Percentiles rank a stretch among this genome's conserved stretches.
Conservation (phyloP, 2,329 filamentous ascomycete species). For the Cryphonectria japonica region DNA sequence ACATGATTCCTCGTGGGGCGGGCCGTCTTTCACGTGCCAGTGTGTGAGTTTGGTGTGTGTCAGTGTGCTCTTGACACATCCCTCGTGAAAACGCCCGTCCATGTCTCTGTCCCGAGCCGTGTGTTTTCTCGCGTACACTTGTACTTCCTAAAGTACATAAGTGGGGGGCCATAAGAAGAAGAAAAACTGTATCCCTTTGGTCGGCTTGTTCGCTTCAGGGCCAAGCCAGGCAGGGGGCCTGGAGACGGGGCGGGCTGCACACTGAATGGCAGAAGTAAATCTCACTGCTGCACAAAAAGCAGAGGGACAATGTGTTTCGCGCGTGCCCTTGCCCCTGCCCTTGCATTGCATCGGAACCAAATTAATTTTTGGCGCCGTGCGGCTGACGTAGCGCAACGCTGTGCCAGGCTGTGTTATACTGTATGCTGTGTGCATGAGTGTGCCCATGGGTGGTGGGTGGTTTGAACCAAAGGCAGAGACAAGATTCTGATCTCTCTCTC, state of each 20-base stretch:
- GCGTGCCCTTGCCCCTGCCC: neutral
- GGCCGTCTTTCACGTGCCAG: neutral
- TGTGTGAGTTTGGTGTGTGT: neutral
- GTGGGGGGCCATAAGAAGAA: neutral
- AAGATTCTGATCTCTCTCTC: neutral
- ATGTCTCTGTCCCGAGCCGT: neutral
- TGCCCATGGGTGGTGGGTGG: neutral
- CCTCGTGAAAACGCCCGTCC: neutral
- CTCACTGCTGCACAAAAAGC: neutral
- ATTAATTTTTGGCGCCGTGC: constrained; percentile 9
- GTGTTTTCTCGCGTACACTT: neutral
- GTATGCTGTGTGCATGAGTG: neutral
- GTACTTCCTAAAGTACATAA: neutral
- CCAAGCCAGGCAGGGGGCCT: neutral
- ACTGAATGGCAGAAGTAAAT: neutral
- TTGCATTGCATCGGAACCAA: constrained; percentile 9
- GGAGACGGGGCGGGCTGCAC: neutral
- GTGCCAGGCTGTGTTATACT: neutral
- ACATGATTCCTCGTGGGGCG: neutral
- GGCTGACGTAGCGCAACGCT: constrained; percentile 8
- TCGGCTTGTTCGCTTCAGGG: neutral
- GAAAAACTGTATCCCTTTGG: neutral
- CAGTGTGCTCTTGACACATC: neutral
- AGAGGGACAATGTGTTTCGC: neutral
- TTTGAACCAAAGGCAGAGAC: neutral